Evolutionary conservation across 768 basidiomycete genomes (phyloP), one percentile per base, ranked within the genome.

Genomic region (Hygrocybe coccinea): DNA sequence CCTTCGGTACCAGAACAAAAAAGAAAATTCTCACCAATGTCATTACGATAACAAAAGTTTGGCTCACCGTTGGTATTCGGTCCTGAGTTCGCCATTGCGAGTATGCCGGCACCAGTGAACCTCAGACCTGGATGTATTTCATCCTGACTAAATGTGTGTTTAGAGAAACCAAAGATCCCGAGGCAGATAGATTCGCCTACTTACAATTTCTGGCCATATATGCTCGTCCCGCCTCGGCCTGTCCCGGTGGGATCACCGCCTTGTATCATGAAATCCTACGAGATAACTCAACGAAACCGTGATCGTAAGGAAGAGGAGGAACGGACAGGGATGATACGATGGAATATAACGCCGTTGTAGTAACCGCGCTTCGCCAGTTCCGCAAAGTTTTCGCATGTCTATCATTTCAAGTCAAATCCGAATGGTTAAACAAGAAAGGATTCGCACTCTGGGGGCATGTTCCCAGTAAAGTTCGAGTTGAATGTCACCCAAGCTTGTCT

Each of bases 61-160:
- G 29, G 57, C 74, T 52, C 52, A 83, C 91, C 87, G 64, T 92
- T 93, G 22, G 87, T 88, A 67, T 92, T 91, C n/a, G 89, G 89
- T 10, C 95, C 95, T 44, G 95, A 91, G 72, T 99, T 99, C 35
- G 97, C 97, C 91, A 93, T 92, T 8, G 91, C 93, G 22, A 98
- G 83, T 56, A 97, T 94, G 19, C 95, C 95, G 41, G 95, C 94
- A 15, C 95, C 95, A 2, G 93, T 94, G 74, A 97, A 97, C 47
- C 94, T 78, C 62, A 97, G 72, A 12, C 97, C 94, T 1, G 91
- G 86, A 62, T 91, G 82, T 50, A 97, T 83, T 67, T 97, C 94
- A 69, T 97, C 94, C 69, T 91, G 85, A 62, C 91, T 92, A 41
- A 39, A 21, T 33, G 58, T 17, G 48, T 35, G 17, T 24, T 36